Conservation (phyloP, 345 rosid species). For the Tarenaya hassleriana region DNA sequence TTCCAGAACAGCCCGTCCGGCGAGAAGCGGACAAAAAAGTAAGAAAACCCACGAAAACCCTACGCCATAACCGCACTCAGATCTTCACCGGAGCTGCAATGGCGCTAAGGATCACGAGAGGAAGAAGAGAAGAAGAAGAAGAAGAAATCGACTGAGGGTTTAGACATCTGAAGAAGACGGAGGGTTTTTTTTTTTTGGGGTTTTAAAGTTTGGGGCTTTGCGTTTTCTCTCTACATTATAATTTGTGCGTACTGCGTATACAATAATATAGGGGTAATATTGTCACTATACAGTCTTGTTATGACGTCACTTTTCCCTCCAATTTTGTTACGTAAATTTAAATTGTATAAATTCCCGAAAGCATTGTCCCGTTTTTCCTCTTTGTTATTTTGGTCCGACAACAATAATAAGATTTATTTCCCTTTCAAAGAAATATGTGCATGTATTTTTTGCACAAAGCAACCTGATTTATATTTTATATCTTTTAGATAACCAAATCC, state of each 20-base stretch:
- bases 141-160: background rate
- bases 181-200: background rate
- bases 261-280: constrained; percentile 18
- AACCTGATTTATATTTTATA: no score
- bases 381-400: no score
- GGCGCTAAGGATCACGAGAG: constrained; percentile 1
- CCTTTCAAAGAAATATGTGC: no score
- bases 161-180: background rate
- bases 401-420: no score
- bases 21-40: background rate
- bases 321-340: constrained; percentile 17
- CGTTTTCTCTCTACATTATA: background rate
- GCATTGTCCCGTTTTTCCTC: no score
- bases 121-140: background rate
- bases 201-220: constrained; percentile 20
- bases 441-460: no score
- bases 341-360: no score
- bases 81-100: constrained; percentile 9
- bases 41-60: constrained; percentile 8
- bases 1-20: background rate
- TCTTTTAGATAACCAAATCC: no score
- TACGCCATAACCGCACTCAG: background rate
- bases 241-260: constrained; percentile 6
- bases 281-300: constrained; percentile 22
- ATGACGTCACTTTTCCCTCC: constrained; percentile 45